phyloP scores from a whole-genome alignment of 2,329 filamentous ascomycete genomes.

The Lanzia echinophila region DNA sequence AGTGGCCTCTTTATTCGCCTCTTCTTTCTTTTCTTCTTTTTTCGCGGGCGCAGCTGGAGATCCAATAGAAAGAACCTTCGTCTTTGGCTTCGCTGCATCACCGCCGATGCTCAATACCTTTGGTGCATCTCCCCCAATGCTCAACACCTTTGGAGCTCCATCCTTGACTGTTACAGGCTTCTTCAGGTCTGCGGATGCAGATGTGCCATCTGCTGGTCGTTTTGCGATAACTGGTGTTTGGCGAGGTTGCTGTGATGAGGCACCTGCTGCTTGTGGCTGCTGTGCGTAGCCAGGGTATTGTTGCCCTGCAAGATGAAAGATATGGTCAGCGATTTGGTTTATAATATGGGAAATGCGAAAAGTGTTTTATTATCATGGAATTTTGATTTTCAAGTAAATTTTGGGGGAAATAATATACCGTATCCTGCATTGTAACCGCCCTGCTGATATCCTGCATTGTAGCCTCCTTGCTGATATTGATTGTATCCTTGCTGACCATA shows the following conservation, averaged over 20 bases:
- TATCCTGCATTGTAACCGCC: slow-evolving; percentile 33
- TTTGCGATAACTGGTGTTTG: slow-evolving; percentile 58
- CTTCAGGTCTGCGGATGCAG: slow-evolving; percentile 38
- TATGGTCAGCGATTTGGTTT: neutral
- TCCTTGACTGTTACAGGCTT: slow-evolving; percentile 49
- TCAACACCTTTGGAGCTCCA: slow-evolving; percentile 57
- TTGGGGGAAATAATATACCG: slow-evolving; percentile 26
- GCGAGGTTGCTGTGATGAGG: slow-evolving; percentile 35
- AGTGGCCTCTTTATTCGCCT: slow-evolving; percentile 44
- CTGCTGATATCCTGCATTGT: slow-evolving; percentile 30
- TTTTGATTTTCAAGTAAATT: neutral
- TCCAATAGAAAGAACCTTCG: slow-evolving; percentile 73
- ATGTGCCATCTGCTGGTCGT: slow-evolving; percentile 46
- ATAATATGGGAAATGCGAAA: neutral
- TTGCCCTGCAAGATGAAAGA: slow-evolving; percentile 32
- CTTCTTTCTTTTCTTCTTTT: too few relatives aligned
- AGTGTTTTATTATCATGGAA: neutral
- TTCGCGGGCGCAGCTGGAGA: slow-evolving; percentile 39
- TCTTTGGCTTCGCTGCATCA: slow-evolving; percentile 48
- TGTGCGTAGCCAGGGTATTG: slow-evolving; percentile 50
- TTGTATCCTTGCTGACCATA: slow-evolving; percentile 43
- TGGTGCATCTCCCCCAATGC: slow-evolving; percentile 52
- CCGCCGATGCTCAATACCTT: slow-evolving; percentile 60
- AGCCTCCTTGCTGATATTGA: slow-evolving; percentile 47
- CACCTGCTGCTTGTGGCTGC: slow-evolving; percentile 38